These are phyloP conservation scores for Capronia coronata DNA, from an alignment of 2,329 filamentous ascomycete species.

Conservation along the genomic window DNA sequence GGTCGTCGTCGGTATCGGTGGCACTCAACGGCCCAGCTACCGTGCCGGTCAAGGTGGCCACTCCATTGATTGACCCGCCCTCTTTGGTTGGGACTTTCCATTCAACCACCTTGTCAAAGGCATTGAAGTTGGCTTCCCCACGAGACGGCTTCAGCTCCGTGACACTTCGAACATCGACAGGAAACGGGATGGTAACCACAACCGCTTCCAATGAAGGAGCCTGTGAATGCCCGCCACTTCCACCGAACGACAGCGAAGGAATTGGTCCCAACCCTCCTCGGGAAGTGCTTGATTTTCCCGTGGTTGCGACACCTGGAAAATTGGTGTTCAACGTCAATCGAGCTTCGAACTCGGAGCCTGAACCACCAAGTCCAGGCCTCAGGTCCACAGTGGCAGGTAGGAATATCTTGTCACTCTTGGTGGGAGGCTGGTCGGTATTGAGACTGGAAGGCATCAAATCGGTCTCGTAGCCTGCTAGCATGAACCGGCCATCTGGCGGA, in stretches of 20 bases:
- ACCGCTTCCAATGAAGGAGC: conserved; percentile 68
- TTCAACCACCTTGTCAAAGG: conserved; percentile 65
- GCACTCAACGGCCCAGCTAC: conserved; percentile 60
- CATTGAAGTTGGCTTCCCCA: conserved; percentile 76
- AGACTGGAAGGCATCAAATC: conserved; percentile 71
- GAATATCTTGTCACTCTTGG: conserved; percentile 59
- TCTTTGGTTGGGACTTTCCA: conserved; percentile 81
- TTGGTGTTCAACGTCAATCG: conserved; percentile 64
- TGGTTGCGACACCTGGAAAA: conserved; percentile 45
- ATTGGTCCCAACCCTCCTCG: conserved; percentile 44
- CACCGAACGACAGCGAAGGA: conserved; percentile 45
- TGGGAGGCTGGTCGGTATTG: conserved; percentile 50
- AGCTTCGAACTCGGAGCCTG: conserved; percentile 82
- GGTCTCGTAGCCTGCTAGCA: conserved; percentile 89
- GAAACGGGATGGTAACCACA: conserved; percentile 69
- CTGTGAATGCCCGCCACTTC: conserved; percentile 48
- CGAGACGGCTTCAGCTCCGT: conserved; percentile 72
- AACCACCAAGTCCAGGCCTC: conserved; percentile 67
- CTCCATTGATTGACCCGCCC: conserved; percentile 57
- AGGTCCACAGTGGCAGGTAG: conserved; percentile 78
- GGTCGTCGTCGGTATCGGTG: conserved; percentile 30
- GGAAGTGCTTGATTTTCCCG: conserved; percentile 22
- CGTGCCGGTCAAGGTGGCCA: conserved; percentile 71
- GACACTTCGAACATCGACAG: conserved; percentile 71
- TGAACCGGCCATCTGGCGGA: conserved; percentile 88